A percentile compares a stretch with the other conserved stretches of the same genome.
These are phyloP conservation scores for Scytalidium lignicola DNA, from an alignment of 2,329 filamentous ascomycete genomes.

Conservation along the genomic window DNA sequence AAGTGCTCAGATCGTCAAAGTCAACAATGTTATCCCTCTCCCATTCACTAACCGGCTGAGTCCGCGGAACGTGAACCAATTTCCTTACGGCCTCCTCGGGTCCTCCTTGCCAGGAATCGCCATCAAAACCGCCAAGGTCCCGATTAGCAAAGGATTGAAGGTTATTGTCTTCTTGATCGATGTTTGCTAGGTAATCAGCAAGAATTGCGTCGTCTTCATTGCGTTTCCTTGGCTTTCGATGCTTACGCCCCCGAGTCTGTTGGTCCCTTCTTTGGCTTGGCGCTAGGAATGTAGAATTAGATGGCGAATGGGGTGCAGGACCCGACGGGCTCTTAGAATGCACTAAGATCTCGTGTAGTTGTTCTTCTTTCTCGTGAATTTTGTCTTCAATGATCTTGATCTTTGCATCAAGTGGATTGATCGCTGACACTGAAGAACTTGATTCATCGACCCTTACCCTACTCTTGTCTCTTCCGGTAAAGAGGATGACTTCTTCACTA, in stretches of 20 bases:
- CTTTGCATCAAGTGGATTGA: conserved; percentile 18
- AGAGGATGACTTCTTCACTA: conserved; percentile 70
- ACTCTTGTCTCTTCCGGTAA: conserved; percentile 44
- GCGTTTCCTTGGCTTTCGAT: conserved; percentile 1
- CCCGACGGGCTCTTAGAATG: conserved; percentile 13
- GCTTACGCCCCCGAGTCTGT: conserved; percentile 2
- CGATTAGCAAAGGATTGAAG: conserved; percentile 19
- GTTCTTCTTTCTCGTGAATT: conserved; percentile 19
- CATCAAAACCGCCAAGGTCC: conserved; percentile 40
- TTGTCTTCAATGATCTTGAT: conserved; percentile 24
- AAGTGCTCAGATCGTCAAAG: conserved; percentile 44
- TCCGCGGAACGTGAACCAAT: conserved; percentile 3
- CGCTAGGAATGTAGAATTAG: not conserved
- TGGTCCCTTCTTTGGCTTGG: not conserved
- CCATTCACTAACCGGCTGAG: conserved; percentile 30
- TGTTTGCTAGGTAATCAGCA: conserved; percentile 31
- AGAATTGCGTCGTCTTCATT: conserved; percentile 18
- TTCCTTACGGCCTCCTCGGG: conserved; percentile 18
- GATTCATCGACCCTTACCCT: conserved; percentile 3
- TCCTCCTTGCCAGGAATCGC: conserved; percentile 31
- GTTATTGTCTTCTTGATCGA: conserved; percentile 22
- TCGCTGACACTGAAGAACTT: not conserved
- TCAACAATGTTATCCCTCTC: conserved; percentile 38
- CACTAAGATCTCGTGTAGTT: conserved; percentile 22
- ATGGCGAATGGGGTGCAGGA: not conserved